These are phyloP conservation scores for Solanum hybrid DNA, from an alignment of 305 asterid genomes.

Conservation along the genomic window DNA sequence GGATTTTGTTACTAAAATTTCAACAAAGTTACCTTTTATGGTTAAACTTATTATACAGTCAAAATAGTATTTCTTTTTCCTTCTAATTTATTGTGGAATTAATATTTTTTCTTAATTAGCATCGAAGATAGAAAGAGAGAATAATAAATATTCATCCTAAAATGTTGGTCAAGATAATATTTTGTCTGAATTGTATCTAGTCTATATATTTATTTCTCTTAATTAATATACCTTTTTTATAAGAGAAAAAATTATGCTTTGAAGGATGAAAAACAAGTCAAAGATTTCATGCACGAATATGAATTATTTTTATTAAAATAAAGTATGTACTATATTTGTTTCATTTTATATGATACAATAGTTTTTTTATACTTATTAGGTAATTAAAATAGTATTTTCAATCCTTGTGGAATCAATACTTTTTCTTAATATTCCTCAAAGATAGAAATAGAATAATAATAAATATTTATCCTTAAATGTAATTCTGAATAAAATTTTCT, in stretches of 20 bases:
- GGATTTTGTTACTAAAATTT: background rate
- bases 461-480: background rate
- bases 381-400: background rate
- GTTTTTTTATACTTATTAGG: background rate
- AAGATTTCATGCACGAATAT: background rate
- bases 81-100: background rate
- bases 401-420: background rate
- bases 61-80: background rate
- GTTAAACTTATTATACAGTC: background rate
- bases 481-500: background rate
- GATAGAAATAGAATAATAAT: background rate
- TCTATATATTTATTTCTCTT: background rate
- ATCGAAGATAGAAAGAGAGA: background rate
- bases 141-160: background rate
- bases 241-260: background rate
- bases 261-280: background rate
- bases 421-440: background rate
- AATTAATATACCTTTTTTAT: background rate
- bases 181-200: fast-evolving
- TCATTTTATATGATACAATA: background rate
- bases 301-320: background rate
- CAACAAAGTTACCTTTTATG: background rate
- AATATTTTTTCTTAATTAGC: background rate
- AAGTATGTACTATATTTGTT: background rate
- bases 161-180: background rate